Conservation (phyloP, 2,329 filamentous ascomycete species). For the Madurella fahalii region DNA sequence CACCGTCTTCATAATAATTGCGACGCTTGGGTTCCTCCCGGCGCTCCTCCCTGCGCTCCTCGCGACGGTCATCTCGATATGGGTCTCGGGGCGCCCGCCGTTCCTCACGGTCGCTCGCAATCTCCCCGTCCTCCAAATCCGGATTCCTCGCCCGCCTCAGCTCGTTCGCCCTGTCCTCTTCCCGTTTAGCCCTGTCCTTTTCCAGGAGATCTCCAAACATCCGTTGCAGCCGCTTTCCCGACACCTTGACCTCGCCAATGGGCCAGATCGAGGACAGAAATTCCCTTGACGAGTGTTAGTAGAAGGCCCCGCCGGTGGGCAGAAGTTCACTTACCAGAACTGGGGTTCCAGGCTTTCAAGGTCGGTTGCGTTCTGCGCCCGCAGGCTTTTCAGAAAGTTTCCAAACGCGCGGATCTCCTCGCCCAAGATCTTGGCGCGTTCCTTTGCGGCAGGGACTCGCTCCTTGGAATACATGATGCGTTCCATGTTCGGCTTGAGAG, state of each 20-base stretch:
- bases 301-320: neutral
- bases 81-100: slow-evolving; percentile 26
- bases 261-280: slow-evolving; percentile 39
- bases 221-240: slow-evolving; percentile 33
- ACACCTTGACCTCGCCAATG: slow-evolving; percentile 35
- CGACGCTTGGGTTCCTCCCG: slow-evolving; percentile 29
- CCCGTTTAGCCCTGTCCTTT: slow-evolving; percentile 30
- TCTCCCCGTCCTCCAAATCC: slow-evolving; percentile 37
- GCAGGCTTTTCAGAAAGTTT: slow-evolving; percentile 33
- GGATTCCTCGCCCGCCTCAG: slow-evolving; percentile 25
- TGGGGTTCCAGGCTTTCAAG: slow-evolving; percentile 35
- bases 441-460: slow-evolving; percentile 29
- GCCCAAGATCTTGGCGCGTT: slow-evolving; percentile 36
- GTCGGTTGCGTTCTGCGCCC: slow-evolving; percentile 30
- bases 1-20: slow-evolving; percentile 31
- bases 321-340: slow-evolving; percentile 31
- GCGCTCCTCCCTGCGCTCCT: slow-evolving; percentile 31
- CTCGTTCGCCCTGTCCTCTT: slow-evolving; percentile 26
- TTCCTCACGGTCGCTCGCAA: slow-evolving; percentile 35
- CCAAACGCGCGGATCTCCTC: slow-evolving; percentile 36
- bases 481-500: slow-evolving; percentile 35
- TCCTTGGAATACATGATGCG: slow-evolving; percentile 37
- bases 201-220: slow-evolving; percentile 36
- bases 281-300: slow-evolving; percentile 31
- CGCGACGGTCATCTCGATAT: slow-evolving; percentile 28